Conservation (phyloP, 2,329 filamentous ascomycete species). For the Fusarium poae region DNA sequence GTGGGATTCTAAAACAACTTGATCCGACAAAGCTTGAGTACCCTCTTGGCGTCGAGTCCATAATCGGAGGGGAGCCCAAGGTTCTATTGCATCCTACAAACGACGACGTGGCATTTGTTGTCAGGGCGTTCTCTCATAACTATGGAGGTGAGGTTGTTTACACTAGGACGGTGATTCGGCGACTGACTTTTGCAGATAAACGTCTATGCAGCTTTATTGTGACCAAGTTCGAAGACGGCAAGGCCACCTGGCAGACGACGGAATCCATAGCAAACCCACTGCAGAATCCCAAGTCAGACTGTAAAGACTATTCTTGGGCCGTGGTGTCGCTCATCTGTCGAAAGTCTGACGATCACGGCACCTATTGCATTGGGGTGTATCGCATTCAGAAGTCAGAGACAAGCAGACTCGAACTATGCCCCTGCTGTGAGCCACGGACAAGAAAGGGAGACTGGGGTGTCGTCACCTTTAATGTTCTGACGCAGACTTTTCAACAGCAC, state of each 20-base stretch:
- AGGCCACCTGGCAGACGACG: slow-evolving; percentile 9
- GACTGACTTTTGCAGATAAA: slow-evolving; percentile 12
- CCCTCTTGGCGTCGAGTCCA: slow-evolving; percentile 2
- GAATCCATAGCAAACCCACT: slow-evolving; percentile 33
- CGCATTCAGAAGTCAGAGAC: slow-evolving; percentile 1
- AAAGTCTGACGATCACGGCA: slow-evolving; percentile 36
- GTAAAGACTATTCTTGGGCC: background rate
- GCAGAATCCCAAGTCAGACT: background rate
- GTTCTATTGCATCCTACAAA: slow-evolving; percentile 43
- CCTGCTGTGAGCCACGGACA: slow-evolving; percentile 11
- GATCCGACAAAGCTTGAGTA: slow-evolving; percentile 11
- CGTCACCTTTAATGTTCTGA: slow-evolving; percentile 39
- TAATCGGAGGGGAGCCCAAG: slow-evolving; percentile 33
- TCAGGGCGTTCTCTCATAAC: slow-evolving; percentile 16
- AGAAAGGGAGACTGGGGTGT: slow-evolving; percentile 29
- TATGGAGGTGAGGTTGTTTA: slow-evolving; percentile 8
- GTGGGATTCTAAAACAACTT: slow-evolving; percentile 33
- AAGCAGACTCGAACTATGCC: slow-evolving; percentile 1
- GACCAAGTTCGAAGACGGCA: slow-evolving; percentile 27
- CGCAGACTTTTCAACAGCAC: slow-evolving; percentile 26
- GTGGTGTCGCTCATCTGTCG: slow-evolving; percentile 5
- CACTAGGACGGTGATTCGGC: too few relatives aligned
- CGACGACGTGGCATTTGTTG: slow-evolving; percentile 34
- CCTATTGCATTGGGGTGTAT: slow-evolving; percentile 35
- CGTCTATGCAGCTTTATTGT: slow-evolving; percentile 20